phyloP scores from a whole-genome alignment of 2,329 filamentous ascomycete genomes.

The Paracamarosporium sp. region DNA sequence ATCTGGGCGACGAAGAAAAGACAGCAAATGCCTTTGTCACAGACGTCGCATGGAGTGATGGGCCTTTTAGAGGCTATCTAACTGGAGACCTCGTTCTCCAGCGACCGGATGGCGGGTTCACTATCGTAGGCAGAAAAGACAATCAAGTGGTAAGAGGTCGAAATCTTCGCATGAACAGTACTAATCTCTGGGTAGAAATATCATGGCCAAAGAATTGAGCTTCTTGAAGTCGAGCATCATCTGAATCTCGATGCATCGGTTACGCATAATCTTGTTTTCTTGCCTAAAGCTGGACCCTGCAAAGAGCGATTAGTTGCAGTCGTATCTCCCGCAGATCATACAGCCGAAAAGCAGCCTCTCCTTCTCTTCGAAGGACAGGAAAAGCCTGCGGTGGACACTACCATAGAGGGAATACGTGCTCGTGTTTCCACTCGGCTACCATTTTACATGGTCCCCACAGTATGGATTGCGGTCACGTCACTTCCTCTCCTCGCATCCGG shows the following conservation, averaged over 20 bases:
- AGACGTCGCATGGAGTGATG: slow-evolving; percentile 19
- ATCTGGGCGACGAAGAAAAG: slow-evolving; percentile 29
- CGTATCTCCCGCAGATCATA: slow-evolving; percentile 42
- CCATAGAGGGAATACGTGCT: slow-evolving; percentile 8
- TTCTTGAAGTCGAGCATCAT: slow-evolving; percentile 34
- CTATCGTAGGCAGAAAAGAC: slow-evolving; percentile 31
- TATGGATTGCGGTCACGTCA: slow-evolving; percentile 22
- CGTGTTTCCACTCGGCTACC: slow-evolving; percentile 11
- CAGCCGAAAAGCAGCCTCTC: slow-evolving; percentile 26
- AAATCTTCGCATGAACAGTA: not conserved
- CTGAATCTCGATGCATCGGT: slow-evolving; percentile 22
- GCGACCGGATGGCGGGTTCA: slow-evolving; percentile 27
- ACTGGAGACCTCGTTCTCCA: slow-evolving; percentile 32
- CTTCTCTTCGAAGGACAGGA: slow-evolving; percentile 14
- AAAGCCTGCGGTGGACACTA: slow-evolving; percentile 3
- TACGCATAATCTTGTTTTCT: slow-evolving; percentile 41
- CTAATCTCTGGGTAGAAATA: slow-evolving; percentile 29
- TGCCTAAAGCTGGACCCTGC: slow-evolving; percentile 47
- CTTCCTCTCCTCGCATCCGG: slow-evolving; percentile 26
- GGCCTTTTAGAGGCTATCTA: slow-evolving; percentile 24
- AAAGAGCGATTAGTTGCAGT: slow-evolving; percentile 52
- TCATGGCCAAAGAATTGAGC: slow-evolving; percentile 37
- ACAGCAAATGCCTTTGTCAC: slow-evolving; percentile 30
- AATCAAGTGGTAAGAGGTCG: slow-evolving; percentile 29
- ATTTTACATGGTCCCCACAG: slow-evolving; percentile 16